Evolutionary conservation across 495 filamentous ascomycete genomes (phyloP), one percentile per base, ranked within the genome.

Genomic region (Aspergillus cristatus): DNA sequence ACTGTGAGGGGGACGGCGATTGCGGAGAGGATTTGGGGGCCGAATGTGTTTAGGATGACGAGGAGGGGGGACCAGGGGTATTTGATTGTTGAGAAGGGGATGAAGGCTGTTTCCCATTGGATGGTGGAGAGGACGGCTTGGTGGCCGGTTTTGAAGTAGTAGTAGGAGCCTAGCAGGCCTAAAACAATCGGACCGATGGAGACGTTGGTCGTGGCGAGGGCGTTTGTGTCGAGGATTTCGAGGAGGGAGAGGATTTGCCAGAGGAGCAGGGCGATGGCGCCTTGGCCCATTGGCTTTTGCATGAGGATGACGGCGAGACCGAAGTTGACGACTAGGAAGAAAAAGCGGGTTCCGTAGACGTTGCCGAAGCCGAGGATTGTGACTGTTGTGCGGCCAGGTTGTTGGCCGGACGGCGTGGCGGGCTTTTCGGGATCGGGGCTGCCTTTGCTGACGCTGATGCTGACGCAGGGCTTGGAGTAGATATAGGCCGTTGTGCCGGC

Each of bases 91-190:
- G 78, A 72, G 18, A 97, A 68, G 1, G 93, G 82, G 48, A 99
- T 84, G 70, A 97, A 98, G 15, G 87, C 90, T n/a, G 75, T 71
- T 60, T 97, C 88, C 91, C 91, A 99, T 50, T 99, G 93, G 56
- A 99, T 93, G 42, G 75, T 81, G 48, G 76, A 72, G 15, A 95
- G 74, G 0, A 79, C 82, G 12, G 90, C 90, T 60, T 97, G 93
- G 60, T 99, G 91, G 46, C 91, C 91, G 1, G 91, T 99, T 49
- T 90, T 94, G 78, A 99, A 99, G 69, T 81, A 99, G 65, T 94
- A 78, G 57, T 87, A 94, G 46, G 79, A 82, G 33, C 87, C 93
- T 1, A 99, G 71, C 12, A 96, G 59, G 26, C 77, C 93, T 8
- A 99, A 70, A 28, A 94, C 69, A 15, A 88, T 66, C 15, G 93